These are phyloP conservation scores for Entophlyctis helioformis DNA, from an alignment of 192 early-diverging fungal genomes.

Conservation along the genomic window DNA sequence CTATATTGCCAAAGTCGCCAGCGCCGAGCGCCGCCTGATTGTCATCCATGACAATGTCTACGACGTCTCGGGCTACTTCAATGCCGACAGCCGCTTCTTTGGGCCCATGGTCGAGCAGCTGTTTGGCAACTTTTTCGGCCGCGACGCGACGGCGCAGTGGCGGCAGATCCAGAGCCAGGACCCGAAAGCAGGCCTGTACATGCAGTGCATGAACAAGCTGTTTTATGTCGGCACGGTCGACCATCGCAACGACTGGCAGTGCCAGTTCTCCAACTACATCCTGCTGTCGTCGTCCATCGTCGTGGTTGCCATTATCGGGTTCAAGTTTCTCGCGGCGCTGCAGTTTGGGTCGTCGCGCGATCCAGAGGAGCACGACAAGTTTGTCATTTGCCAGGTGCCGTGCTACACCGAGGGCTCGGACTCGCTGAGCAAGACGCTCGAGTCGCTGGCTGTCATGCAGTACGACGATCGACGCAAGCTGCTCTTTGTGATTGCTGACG, in stretches of 20 bases:
- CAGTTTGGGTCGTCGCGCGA: constrained; percentile 60
- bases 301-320: constrained; percentile 70
- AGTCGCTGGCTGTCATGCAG: constrained; percentile 73
- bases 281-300: constrained; percentile 66
- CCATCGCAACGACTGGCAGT: constrained; percentile 13
- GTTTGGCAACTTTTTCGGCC: constrained; percentile 21
- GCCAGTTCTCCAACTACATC: constrained; percentile 77
- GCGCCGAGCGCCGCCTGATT: constrained; percentile 14
- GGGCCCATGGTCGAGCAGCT: constrained; percentile 10
- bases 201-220: constrained; percentile 62
- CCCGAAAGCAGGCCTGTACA: constrained; percentile 8
- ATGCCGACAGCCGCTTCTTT: constrained; percentile 9
- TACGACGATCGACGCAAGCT: constrained; percentile 77
- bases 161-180: constrained; percentile 5
- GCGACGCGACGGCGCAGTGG: constrained; percentile 23
- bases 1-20: constrained; percentile 11
- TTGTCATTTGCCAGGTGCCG: constrained; percentile 66
- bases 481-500: constrained; percentile 78
- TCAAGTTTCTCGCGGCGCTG: constrained; percentile 93
- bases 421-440: constrained; percentile 52
- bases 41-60: constrained; percentile 45
- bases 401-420: constrained; percentile 74
- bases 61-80: constrained; percentile 35
- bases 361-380: constrained; percentile 82
- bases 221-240: constrained; percentile 53